Evolutionary conservation across 768 basidiomycete genomes (phyloP), one percentile per base, ranked within the genome.

Genomic region (Agaricus blazei): DNA sequence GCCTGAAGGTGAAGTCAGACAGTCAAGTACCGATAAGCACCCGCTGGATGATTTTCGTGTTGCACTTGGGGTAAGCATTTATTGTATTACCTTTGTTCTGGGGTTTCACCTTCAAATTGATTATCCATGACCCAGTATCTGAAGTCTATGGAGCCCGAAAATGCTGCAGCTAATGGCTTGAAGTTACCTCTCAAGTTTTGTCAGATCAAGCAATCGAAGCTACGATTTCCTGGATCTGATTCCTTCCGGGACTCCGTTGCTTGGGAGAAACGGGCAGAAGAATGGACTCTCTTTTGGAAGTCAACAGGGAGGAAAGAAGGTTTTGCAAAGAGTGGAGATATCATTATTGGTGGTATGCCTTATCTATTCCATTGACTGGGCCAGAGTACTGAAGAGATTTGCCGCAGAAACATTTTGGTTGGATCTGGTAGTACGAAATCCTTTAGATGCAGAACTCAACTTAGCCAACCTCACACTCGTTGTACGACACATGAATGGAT

Each of bases 11-110:
- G 49, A 48, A 38, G 19, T 56, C 2, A 42, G 40, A 45, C 72
- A 75, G 48, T 63, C 58, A 36, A 61, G 63, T 3, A 68, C 69
- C 43, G 88, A 87, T 54, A 87, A 84, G 56, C 74, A 91, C 5
- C 87, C 82, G 56, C 65, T 98, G 36, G 91, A 96, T 56, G 96
- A 99, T 70, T 91, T 98, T 63, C 80, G 82, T 24, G 82, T 93
- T 12, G 92, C 97, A 4, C 88, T 89, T 62, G 79, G 84, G 65
- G 94, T 95, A 65, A 55, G 78, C 60, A 19, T n/a, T 51, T 37
- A 11, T 46, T n/a, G 26, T 49, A 23, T 14, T 34, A 14, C 19
- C 19, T 53, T 36, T 43, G 34, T 9, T 19, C 1, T 6, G 14
- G 23, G 15, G 23, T 11, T 19, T 9, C 27, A 36, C 36, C 36